A percentile compares a stretch with the other conserved stretches of the same genome.
phyloP scores from a whole-genome alignment of 1,284 basidiomycete species.

The Ganoderma resinaceum region DNA sequence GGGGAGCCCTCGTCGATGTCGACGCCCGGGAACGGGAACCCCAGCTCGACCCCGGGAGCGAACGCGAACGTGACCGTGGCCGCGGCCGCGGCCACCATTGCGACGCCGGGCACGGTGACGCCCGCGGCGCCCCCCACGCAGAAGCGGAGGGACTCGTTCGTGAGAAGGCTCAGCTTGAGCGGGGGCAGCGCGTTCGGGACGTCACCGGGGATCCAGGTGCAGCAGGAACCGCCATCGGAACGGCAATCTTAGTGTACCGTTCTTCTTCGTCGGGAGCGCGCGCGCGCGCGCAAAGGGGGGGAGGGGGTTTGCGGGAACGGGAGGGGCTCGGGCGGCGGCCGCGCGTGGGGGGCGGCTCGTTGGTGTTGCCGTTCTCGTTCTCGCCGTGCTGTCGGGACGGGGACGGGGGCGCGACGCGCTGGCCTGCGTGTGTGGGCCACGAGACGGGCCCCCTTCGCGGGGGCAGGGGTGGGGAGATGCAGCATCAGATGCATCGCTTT shows the following conservation, averaged over 20 bases:
- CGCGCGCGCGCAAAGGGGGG: neutral
- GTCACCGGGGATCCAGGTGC: slow-evolving; percentile 10
- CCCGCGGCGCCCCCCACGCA: slow-evolving; percentile 8
- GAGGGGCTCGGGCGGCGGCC: neutral
- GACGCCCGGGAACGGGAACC: slow-evolving; percentile 13
- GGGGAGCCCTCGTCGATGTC: slow-evolving; percentile 33
- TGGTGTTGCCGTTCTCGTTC: no score
- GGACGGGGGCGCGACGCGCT: neutral
- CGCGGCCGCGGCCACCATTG: no score
- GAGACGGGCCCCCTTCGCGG: neutral
- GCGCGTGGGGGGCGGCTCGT: no score
- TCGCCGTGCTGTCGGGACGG: slow-evolving; percentile 1
- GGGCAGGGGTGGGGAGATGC: neutral
- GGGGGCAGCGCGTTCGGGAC: slow-evolving; percentile 27
- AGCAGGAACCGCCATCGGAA: slow-evolving; percentile 36
- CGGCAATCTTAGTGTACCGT: slow-evolving; percentile 35
- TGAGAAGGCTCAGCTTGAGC: slow-evolving; percentile 39
- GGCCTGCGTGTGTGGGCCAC: neutral
- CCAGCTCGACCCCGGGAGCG: slow-evolving; percentile 14
- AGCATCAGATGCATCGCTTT: slow-evolving; percentile 24
- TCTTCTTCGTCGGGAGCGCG: slow-evolving; percentile 3
- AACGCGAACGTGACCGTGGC: slow-evolving; percentile 17
- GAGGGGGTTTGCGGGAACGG: no score
- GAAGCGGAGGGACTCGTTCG: slow-evolving; percentile 34
- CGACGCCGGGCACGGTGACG: no score